Base-by-base conservation (phyloP, 306 rosid species). In the Leucaena leucocephala region DNA sequence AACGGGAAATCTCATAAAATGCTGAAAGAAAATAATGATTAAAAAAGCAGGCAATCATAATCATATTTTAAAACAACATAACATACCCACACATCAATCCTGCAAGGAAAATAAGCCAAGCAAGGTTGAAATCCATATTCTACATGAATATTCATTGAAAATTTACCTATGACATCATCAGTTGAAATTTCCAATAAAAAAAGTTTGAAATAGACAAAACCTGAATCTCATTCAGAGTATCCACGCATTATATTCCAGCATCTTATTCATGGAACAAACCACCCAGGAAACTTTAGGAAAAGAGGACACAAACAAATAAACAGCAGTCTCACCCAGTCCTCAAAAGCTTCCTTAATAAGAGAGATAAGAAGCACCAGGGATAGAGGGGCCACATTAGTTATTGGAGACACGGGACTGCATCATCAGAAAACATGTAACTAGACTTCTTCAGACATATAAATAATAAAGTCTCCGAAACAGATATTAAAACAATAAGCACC, bases 301-400 rank as follows among this genome's bases (percentile, higher is more conserved):
- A 68, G 39, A 16, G 59, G 54, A 34, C 65, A 35, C 72, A 52
- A 76, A 78, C 63, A 4, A 27, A 27, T 27, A 78, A 76, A 80
- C 36, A 64, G 68, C 46, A 58, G 63, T 46, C 97, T 91, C 83
- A 94, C 98, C 96, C 94, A 94, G 80, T 94, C 97, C 87, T 94
- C 98, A 83, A 89, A 94, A 77, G 98, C 98, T 86, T 94, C 98
- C 86, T 94, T 94, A 40, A 90, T 80, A 54, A 94, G 95, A 84
- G 98, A 91, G 70, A 94, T 88, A 17, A 94, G 86, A 82, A 94
- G 91, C 94, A 94, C 98, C 85, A 91, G n/a, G 67, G 92, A 87
- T 68, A 94, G 83, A 57, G 98, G 98, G 77, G 92, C 82, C 85
- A 94, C 97, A 81, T 91, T 94, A 68, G 98, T 94, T 80, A 94